These are phyloP conservation scores for Diutina pseudorugosa DNA, from an alignment of 1,139 yeast species.

Conservation along the genomic window DNA sequence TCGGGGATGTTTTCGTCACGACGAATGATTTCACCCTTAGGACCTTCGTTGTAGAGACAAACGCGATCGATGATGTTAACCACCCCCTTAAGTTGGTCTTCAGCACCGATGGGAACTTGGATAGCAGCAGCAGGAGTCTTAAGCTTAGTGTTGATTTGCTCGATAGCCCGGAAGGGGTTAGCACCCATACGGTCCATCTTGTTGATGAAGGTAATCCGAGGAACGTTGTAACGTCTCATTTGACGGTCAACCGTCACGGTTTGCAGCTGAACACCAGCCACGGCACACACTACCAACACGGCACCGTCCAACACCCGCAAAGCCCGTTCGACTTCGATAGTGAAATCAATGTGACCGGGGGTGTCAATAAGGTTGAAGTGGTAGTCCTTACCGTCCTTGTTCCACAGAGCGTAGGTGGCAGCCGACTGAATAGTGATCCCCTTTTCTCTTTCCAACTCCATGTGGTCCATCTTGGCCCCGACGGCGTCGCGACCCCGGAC, in stretches of 20 bases:
- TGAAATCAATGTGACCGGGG: slow-evolving; percentile 77
- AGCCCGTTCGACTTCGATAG: slow-evolving; percentile 97
- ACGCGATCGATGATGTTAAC: slow-evolving; percentile 84
- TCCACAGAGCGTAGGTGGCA: slow-evolving; percentile 97
- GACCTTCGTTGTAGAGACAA: slow-evolving; percentile 81
- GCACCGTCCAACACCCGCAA: slow-evolving; percentile 96
- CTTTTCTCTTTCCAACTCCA: slow-evolving; percentile 14
- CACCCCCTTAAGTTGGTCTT: slow-evolving; percentile 71
- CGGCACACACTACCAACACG: slow-evolving; percentile 95
- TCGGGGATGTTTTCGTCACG: slow-evolving; percentile 59
- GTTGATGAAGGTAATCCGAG: slow-evolving; percentile 89
- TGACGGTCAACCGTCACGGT: slow-evolving; percentile 98
- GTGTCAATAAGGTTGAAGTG: slow-evolving; percentile 49
- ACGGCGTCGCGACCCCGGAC: slow-evolving; percentile 96
- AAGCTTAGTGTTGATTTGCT: slow-evolving; percentile 76
- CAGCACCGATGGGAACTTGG: slow-evolving; percentile 95
- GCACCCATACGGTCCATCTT: slow-evolving; percentile 99
- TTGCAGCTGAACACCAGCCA: slow-evolving; percentile 95
- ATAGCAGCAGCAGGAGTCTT: slow-evolving; percentile 95
- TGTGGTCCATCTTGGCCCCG: slow-evolving; percentile 69
- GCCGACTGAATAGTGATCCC: slow-evolving; percentile 73
- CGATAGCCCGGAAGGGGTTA: slow-evolving; percentile 89
- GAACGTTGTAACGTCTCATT: slow-evolving; percentile 97
- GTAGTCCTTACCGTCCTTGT: slow-evolving; percentile 52
- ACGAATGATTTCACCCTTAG: slow-evolving; percentile 72